A percentile compares a stretch with the other conserved stretches of the same genome.
These are phyloP conservation scores for Hyaloscypha hepaticicola DNA, from an alignment of 495 filamentous ascomycete genomes.

Conservation along the genomic window DNA sequence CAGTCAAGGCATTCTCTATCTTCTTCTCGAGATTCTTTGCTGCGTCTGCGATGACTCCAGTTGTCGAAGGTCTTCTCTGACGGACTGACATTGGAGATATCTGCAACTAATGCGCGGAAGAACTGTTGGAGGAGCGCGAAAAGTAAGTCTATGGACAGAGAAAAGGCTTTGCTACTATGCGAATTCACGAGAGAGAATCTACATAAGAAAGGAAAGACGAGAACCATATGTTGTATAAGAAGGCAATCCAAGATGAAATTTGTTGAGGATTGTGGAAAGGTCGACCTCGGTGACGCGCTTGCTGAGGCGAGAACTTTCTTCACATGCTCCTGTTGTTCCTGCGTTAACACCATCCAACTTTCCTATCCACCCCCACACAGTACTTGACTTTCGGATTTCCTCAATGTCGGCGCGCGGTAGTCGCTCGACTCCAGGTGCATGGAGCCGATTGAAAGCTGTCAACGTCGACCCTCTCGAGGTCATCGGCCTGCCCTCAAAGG, in stretches of 20 bases:
- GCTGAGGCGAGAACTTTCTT: not conserved
- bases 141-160: not conserved
- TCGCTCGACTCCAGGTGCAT: conserved; percentile 53
- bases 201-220: not conserved
- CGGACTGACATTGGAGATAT: conserved; percentile 19
- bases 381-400: conserved; percentile 20
- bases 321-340: not conserved
- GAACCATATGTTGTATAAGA: not conserved
- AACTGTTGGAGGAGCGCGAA: not conserved
- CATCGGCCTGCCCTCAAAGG: conserved; percentile 85
- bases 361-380: conserved; percentile 10
- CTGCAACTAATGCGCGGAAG: not conserved
- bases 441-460: conserved; percentile 70
- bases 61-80: conserved; percentile 20
- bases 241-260: not conserved
- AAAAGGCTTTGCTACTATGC: not conserved
- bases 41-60: conserved; percentile 19
- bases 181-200: not conserved
- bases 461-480: conserved; percentile 69
- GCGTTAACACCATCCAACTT: not conserved
- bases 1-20: conserved; percentile 28
- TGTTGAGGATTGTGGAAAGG: not conserved
- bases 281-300: not conserved
- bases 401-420: conserved; percentile 36
- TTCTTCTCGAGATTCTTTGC: conserved; percentile 23